Base-by-base conservation (phyloP, 257 asterid genomes). In the Forsythia suspensa region DNA sequence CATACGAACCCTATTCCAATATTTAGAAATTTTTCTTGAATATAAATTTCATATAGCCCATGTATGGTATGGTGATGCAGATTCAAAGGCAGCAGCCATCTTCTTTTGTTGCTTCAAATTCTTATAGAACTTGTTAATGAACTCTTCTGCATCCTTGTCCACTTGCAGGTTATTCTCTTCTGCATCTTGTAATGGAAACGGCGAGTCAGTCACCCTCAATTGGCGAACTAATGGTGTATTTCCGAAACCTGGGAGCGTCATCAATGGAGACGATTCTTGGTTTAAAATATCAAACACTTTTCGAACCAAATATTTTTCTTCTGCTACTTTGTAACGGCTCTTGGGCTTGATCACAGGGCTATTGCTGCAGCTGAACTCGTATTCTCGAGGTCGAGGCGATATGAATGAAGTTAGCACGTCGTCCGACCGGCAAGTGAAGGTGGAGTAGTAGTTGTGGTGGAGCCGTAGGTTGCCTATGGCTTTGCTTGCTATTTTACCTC, bases 341-440 rank as follows among this genome's bases (percentile, higher is more conserved):
- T 48, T 48, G 20, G 15, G 20, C 59, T 29, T 24, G 65, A 67
- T 29, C 34, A 29, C 42, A 0, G 91, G 89, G 52, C 81, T 87
- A 66, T 83, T 85, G 86, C 88, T 85, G 85, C 91, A 87, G 89
- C 91, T 87, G 85, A 87, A 87, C 61, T 87, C 85, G 77, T 85
- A 83, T 40, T 81, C 86, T 0, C 86, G 80, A 0, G 90, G 88
- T 0, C 86, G 80, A 0, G 90, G 88, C 6, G 88, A 82, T 1
- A 86, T 37, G 82, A 84, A 86, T 38, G 90, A 71, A 37, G 44
- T 4, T 61, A 37, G 48, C 7, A 11, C 38, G 80, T 86, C 88
- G 74, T 70, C 29, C n/a, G 87, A 74, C 1, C 82, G 82, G 66
- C 88, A 88, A 5, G 79, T 84, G 67, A 87, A 81, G 74, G 85